Evolutionary conservation across 805 yeast species (phyloP).

Genomic region (Starmerella apis): DNA sequence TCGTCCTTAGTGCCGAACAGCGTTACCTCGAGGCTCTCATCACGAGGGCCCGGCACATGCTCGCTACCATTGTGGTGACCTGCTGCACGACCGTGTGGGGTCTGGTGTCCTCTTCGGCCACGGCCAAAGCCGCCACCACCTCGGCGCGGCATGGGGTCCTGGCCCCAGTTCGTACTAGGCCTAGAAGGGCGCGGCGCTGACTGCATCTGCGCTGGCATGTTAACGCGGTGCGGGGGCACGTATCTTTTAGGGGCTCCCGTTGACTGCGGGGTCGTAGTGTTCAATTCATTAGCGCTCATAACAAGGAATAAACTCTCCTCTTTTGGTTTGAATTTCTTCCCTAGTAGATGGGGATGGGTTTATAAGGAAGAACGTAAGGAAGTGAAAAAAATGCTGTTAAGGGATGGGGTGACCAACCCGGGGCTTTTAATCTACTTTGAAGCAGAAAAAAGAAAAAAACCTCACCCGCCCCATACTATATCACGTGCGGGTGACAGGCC

Average conservation of each 20-base stretch:
- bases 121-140: slow-evolving; percentile 31
- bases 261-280: slow-evolving; percentile 10
- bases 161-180: slow-evolving; percentile 21
- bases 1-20: slow-evolving; percentile 75
- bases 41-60: slow-evolving; percentile 70
- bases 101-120: slow-evolving; percentile 36
- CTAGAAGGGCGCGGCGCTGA: slow-evolving; percentile 17
- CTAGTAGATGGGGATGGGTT: slow-evolving; percentile 4
- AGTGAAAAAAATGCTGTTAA: slow-evolving; percentile 8
- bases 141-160: slow-evolving; percentile 26
- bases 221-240: slow-evolving; percentile 46
- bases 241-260: slow-evolving; percentile 30
- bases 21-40: slow-evolving; percentile 61
- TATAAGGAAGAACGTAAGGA: slow-evolving; percentile 1
- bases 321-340: slow-evolving; percentile 4
- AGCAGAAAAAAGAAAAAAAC: background rate
- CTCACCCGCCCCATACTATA: background rate
- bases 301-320: slow-evolving; percentile 1
- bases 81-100: slow-evolving; percentile 22
- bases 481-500: slow-evolving; percentile 1
- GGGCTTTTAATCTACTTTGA: background rate
- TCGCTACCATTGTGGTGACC: slow-evolving; percentile 83
- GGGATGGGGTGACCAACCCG: background rate
- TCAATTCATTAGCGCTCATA: slow-evolving; percentile 24
- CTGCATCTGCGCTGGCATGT: slow-evolving; percentile 25